Evolutionary conservation across 2,329 filamentous ascomycete species (phyloP).

Genomic region (Colletotrichum lindemuthianum): DNA sequence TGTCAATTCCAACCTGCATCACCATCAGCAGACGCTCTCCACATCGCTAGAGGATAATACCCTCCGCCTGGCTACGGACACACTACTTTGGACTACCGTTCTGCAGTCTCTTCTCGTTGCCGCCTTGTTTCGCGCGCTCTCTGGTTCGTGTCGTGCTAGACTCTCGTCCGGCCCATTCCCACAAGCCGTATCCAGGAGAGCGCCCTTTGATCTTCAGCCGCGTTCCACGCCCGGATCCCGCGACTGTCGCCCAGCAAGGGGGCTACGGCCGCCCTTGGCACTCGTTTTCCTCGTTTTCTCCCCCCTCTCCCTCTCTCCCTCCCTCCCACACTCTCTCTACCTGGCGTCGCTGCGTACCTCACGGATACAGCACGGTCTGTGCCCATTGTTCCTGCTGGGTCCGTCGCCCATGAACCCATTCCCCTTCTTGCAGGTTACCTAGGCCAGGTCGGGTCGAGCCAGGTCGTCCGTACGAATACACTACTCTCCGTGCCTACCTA

Average conservation of each 20-base stretch:
- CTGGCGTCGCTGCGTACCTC: constrained; percentile 9
- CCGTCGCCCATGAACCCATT: constrained; percentile 12
- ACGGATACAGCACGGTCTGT: not conserved
- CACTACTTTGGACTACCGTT: no score
- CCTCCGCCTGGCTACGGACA: no score
- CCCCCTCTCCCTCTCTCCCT: no score
- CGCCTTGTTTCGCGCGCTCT: not conserved
- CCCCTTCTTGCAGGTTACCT: constrained; percentile 6
- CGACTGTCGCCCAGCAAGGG: constrained; percentile 17
- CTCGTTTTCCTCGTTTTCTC: no score
- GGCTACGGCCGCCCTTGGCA: constrained; percentile 21
- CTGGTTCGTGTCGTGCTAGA: not conserved
- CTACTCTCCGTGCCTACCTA: constrained; percentile 1
- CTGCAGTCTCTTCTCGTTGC: no score
- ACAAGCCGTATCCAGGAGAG: constrained; percentile 1
- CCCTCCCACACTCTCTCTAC: not conserved
- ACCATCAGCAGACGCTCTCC: no score
- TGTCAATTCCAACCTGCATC: not conserved
- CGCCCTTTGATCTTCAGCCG: not conserved
- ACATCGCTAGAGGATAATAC: no score
- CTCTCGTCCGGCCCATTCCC: constrained; percentile 3
- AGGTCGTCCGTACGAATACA: constrained; percentile 19
- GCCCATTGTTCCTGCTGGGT: constrained; percentile 25
- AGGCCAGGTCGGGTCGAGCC: no score
- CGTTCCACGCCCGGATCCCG: constrained; percentile 1